Evolutionary conservation across 2,329 filamentous ascomycete species (phyloP).

Genomic region (Apiospora pterosperma): DNA sequence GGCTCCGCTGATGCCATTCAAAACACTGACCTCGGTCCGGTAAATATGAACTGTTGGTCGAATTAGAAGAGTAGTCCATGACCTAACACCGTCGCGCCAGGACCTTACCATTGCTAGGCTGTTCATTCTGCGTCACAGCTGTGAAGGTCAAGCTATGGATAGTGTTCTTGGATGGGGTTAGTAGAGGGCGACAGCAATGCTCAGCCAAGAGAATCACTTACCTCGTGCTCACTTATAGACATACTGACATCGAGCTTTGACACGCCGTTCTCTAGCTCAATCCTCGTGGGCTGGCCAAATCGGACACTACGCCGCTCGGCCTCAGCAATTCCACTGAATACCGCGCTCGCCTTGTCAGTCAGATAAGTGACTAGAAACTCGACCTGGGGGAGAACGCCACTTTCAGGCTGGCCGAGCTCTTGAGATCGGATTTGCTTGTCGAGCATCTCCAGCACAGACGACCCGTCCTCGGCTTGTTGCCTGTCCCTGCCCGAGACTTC

Average conservation of each 20-base stretch:
- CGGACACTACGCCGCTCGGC: conserved; percentile 66
- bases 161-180: conserved; percentile 27
- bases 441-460: conserved; percentile 45
- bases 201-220: background rate
- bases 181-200: background rate
- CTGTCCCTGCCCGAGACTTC: conserved; percentile 50
- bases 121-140: conserved; percentile 37
- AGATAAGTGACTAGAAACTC: conserved; percentile 61
- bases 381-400: conserved; percentile 56
- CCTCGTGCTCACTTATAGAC: conserved; percentile 24
- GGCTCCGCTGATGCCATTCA: conserved; percentile 56
- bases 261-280: conserved; percentile 41
- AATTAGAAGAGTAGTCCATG: background rate
- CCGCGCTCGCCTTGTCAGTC: conserved; percentile 50
- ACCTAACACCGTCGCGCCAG: background rate
- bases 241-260: conserved; percentile 58
- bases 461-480: conserved; percentile 39
- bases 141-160: conserved; percentile 34
- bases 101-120: conserved; percentile 32
- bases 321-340: conserved; percentile 68
- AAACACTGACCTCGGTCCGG: conserved; percentile 46
- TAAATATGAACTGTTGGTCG: conserved; percentile 40
- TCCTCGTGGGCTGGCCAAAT: conserved; percentile 53
- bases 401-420: conserved; percentile 41
- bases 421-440: conserved; percentile 45